Base-by-base conservation (phyloP, 2,329 filamentous ascomycete species). In the Fusarium continuum region DNA sequence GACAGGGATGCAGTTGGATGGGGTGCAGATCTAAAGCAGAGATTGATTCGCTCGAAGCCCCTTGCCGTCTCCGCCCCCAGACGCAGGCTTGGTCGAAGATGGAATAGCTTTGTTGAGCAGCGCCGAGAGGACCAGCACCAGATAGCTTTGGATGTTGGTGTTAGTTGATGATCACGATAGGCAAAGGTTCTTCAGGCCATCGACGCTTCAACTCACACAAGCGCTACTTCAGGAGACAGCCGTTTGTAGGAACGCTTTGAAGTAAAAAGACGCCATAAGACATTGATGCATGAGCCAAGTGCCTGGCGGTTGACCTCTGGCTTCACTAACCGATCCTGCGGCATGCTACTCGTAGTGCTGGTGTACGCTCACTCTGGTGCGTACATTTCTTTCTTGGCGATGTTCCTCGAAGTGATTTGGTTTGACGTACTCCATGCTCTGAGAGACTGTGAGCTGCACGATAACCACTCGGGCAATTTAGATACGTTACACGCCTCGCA, bases 31-130 rank as follows among this genome's bases (percentile, higher is more conserved):
- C 43, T 35, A 61, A 17, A 47, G 34, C 10, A 26, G 34, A 25
- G n/a, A 61, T 23, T 69, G 62, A 71, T 71, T 71, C 61, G 69
- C 34, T 53, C 36, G 22, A 26, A 32, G 34, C n/a, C 47, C 53
- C 56, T 48, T 55, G 36, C 26, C 22, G 31, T 34, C 58, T 55
- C 66, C 59, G 61, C 64, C 56, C 28, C 49, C 46, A 45, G 49
- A 67, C 52, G 68, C 66, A 71, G 53, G 64, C 19, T 36, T 32
- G 29, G 61, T 40, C 53, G 28, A 51, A 70, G 63, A 50, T 39
- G 65, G 68, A 68, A 60, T 70, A 55, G 68, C 13, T 44, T 32
- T 36, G 9, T 19, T 48, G 38, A 56, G 39, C 49, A 52, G 43
- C 31, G 36, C 45, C 43, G 23, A 41, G 35, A 41, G 32, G 61